Evolutionary conservation across 1,139 yeast species (phyloP), one percentile per base, ranked within the genome.

Genomic region (Kodamaea plutei): DNA sequence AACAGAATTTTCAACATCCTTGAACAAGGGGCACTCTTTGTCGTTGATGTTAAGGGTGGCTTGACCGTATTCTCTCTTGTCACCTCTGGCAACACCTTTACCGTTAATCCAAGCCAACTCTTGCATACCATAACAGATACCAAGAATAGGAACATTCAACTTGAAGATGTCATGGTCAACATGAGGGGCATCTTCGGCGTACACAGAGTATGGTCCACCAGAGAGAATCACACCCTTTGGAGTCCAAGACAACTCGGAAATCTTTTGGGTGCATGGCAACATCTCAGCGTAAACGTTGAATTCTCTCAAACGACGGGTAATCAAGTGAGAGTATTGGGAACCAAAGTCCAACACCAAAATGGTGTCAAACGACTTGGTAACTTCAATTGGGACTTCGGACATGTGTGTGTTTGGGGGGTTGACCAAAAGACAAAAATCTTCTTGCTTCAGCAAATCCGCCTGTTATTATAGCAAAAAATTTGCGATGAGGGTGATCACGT

Each of bases 101-200:
- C 96, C 95, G 61, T 85, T 87, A 55, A 89, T 83, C 97, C 97
- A 91, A 33, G 98, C 98, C 49, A 91, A 70, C 65, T 93, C 98
- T 71, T 91, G 99, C 91, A 91, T 84, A 63, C 99, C 99, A 63
- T 91, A 91, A 68, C 99, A 91, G 59, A 91, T 93, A 53, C 99
- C 99, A 48, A 91, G 72, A 54, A 91, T 84, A 44, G 99, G 99
- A 24, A 91, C 97, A 37, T 76, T 75, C 53, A 91, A 76, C 52
- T 89, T 77, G 70, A 91, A 91, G 42, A 93, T 78, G 39, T 78
- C 97, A 44, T 80, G 93, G 64, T 91, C 98, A 40, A 91, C 98
- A 61, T 91, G 99, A 31, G 99, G 99, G 40, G 97, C 87, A 46
- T 81, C 97, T 38, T 76, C 81, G 36, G 84, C 96, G 58, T 89